Conservation (phyloP, 169 alveolate genomes). For the Plasmodium berghei region DNA sequence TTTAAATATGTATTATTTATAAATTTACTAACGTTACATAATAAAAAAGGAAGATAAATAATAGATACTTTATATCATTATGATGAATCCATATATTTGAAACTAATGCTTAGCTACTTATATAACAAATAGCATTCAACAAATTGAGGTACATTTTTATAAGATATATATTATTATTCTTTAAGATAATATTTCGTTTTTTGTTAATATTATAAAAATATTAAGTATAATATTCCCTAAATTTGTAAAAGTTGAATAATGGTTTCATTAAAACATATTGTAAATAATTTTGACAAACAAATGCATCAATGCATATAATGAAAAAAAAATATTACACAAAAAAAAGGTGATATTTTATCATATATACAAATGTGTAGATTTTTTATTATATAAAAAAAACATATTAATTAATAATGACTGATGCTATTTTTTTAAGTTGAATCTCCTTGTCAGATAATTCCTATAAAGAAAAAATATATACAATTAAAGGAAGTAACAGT, state of each 20-base stretch:
- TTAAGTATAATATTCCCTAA: constrained; percentile 43
- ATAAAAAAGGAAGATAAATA: too few relatives aligned
- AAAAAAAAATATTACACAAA: constrained; percentile 41
- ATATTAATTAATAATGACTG: constrained; percentile 68
- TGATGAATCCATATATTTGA: too few relatives aligned
- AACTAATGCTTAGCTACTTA: too few relatives aligned
- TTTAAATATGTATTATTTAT: too few relatives aligned
- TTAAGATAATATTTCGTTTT: constrained; percentile 8
- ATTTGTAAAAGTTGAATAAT: neutral
- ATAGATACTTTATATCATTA: too few relatives aligned
- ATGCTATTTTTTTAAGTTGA: constrained; percentile 75
- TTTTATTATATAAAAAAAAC: constrained; percentile 13
- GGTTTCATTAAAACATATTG: constrained; percentile 38
- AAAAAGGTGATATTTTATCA: constrained; percentile 33
- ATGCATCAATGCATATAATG: constrained; percentile 73
- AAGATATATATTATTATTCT: neutral
- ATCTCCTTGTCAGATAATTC: constrained; percentile 74
- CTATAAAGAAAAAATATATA: constrained; percentile 37
- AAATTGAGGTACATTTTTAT: too few relatives aligned
- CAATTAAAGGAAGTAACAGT: neutral
- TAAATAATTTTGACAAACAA: constrained; percentile 63
- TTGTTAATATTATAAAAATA: constrained; percentile 14
- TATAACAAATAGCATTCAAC: too few relatives aligned
- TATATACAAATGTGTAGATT: constrained; percentile 12
- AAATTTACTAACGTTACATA: too few relatives aligned